phyloP scores from a whole-genome alignment of 2,329 filamentous ascomycete species.

The Pseudocercospora fuligena region DNA sequence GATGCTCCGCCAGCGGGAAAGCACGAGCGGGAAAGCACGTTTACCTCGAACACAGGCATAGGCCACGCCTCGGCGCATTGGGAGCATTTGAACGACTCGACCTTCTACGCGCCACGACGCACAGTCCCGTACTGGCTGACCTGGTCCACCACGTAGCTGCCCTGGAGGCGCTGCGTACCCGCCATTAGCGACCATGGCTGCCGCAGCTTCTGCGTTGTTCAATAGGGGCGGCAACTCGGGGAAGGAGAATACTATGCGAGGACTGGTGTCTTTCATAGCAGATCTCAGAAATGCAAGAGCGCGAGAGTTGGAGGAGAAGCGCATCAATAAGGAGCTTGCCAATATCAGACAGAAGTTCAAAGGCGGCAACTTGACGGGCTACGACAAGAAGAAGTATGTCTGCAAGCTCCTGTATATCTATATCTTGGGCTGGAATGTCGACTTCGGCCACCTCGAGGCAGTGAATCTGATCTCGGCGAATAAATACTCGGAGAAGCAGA shows the following conservation, averaged over 20 bases:
- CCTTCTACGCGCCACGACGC: background rate
- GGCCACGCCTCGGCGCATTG: background rate
- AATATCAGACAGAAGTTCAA: constrained; percentile 99
- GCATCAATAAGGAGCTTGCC: constrained; percentile 98
- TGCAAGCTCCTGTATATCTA: constrained; percentile 99
- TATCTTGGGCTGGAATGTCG: constrained; percentile 98
- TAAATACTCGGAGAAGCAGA: constrained; percentile 99
- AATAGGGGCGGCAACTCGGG: constrained; percentile 39
- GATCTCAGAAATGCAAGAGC: constrained; percentile 94
- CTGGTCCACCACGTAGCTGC: constrained; percentile 23
- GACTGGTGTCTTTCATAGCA: constrained; percentile 96
- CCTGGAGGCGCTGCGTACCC: constrained; percentile 25
- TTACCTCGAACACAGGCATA: background rate
- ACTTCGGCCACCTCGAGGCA: constrained; percentile 97
- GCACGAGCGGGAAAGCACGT: no score
- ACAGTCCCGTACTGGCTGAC: constrained; percentile 16
- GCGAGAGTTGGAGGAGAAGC: constrained; percentile 94
- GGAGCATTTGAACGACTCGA: background rate
- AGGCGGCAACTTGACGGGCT: constrained; percentile 81
- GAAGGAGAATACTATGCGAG: constrained; percentile 52
- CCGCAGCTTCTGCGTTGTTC: constrained; percentile 43
- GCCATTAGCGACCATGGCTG: constrained; percentile 36
- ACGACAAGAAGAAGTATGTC: constrained; percentile 99
- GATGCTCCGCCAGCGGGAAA: background rate
- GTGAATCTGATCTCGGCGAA: constrained; percentile 95